Conservation (phyloP, 2,329 filamentous ascomycete species). For the Nothopassalora personata region DNA sequence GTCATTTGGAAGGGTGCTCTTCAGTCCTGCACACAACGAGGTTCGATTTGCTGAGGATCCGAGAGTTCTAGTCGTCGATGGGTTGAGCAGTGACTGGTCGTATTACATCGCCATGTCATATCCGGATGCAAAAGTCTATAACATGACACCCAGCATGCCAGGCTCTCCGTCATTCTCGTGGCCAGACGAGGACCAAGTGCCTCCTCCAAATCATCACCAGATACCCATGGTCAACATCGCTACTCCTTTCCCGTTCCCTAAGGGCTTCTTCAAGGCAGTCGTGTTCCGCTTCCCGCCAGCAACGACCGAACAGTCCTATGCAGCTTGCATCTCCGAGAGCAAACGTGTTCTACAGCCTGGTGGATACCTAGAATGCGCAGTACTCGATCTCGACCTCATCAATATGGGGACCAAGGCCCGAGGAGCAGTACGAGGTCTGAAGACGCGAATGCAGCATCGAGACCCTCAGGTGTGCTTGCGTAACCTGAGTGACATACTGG, state of each 20-base stretch:
- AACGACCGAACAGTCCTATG: constrained; percentile 62
- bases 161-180: constrained; percentile 13
- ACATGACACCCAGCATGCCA: constrained; percentile 46
- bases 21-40: constrained; percentile 72
- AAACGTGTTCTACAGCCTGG: constrained; percentile 72
- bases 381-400: constrained; percentile 73
- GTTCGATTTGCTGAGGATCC: constrained; percentile 55
- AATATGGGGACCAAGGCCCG: constrained; percentile 73
- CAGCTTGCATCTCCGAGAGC: constrained; percentile 66
- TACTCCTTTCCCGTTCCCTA: constrained; percentile 67
- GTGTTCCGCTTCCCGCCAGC: constrained; percentile 72
- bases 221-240: constrained; percentile 60
- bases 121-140: constrained; percentile 68
- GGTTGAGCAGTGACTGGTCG: constrained; percentile 85
- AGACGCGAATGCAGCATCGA: constrained; percentile 61
- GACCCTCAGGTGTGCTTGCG: constrained; percentile 57
- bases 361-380: constrained; percentile 71
- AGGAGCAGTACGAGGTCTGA: constrained; percentile 63
- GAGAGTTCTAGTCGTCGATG: constrained; percentile 72
- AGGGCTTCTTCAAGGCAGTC: constrained; percentile 69
- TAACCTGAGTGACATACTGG: constrained; percentile 50
- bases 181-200: constrained; percentile 20
- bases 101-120: constrained; percentile 81
- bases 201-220: constrained; percentile 64
- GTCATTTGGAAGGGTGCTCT: constrained; percentile 75